These are phyloP conservation scores for Suillus luteus DNA, from an alignment of 768 basidiomycete genomes.

Conservation along the genomic window DNA sequence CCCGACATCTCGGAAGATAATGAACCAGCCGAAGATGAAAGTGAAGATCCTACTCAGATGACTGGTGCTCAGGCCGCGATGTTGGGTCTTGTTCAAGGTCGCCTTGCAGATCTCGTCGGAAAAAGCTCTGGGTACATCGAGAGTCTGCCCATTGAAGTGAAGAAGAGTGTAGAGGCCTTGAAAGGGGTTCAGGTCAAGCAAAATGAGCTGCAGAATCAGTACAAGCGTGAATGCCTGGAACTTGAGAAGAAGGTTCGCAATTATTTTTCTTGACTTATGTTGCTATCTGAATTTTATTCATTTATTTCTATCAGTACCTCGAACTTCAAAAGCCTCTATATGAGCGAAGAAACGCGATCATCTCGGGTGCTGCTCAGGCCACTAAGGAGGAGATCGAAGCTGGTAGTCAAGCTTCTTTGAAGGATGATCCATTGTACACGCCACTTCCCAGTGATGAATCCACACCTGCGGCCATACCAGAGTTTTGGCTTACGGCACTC, in stretches of 20 bases:
- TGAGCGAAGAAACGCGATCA: constrained; percentile 82
- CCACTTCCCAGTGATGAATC: constrained; percentile 57
- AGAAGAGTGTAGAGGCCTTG: constrained; percentile 84
- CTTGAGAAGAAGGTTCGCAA: constrained; percentile 88
- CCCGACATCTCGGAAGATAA: constrained; percentile 86
- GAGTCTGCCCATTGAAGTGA: constrained; percentile 76
- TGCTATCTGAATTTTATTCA: constrained; percentile 16
- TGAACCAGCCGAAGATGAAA: constrained; percentile 66
- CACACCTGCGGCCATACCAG: constrained; percentile 62
- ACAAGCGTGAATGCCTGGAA: constrained; percentile 93
- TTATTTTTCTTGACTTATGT: constrained; percentile 14
- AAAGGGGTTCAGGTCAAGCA: constrained; percentile 95
- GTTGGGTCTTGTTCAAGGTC: constrained; percentile 85
- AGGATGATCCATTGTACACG: constrained; percentile 74
- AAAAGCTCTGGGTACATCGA: constrained; percentile 96
- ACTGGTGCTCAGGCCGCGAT: constrained; percentile 62
- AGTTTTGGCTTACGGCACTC: constrained; percentile 98
- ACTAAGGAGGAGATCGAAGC: constrained; percentile 81
- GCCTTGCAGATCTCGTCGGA: constrained; percentile 82
- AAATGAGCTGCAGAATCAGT: constrained; percentile 83
- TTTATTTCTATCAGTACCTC: constrained; percentile 54
- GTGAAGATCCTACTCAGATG: constrained; percentile 39
- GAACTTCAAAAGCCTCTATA: constrained; percentile 82
- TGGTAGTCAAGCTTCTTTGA: constrained; percentile 69
- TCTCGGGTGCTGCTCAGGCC: constrained; percentile 72